Base-by-base conservation (phyloP, 768 basidiomycete genomes). In the Harrya chromipes region DNA sequence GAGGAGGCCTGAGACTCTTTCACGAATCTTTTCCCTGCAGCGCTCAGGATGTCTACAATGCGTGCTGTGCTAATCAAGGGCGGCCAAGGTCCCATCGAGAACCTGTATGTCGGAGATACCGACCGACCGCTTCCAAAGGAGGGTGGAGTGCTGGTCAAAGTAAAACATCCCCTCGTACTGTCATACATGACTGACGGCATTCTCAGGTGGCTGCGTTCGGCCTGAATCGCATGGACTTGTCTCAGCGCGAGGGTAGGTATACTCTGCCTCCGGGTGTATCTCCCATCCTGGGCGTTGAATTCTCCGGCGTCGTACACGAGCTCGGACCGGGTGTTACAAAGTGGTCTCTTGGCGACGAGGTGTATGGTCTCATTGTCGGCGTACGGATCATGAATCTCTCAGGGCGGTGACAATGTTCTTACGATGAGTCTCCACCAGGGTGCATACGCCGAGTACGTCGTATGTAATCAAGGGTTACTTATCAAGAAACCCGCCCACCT, bases 371-470 rank as follows among this genome's bases (percentile, higher is more conserved):
- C 3, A 79, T 84, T 8, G 80, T 78, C 27, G 93, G 93, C 16
- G 92, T 94, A 65, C 69, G 86, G 8, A 66, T 46, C 24, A 40
- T 44, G n/a, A 35, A 20, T 17, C 23, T 33, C 38, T 20, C 33
- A 37, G 17, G 16, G 4, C 8, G 7, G 16, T 1, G 4, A 44
- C 46, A 44, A 35, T n/a, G 14, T n/a, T 14, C 27, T 43, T 53
- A 55, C 24, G 53, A 40, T 23, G 26, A 27, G 19, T 17, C 40
- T 27, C 47, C 21, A 23, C 23, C 43, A 94, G 92, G 93, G 93
- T 31, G 91, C 92, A 38, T 94, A 94, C 61, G 92, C 93, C 31
- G 89, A 94, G 65, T 94, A 84, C 64, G 81, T 97, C 54, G 79
- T 74, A 23, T 79, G 83, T 36, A 73, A 78, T 8, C 74, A 83